Percentiles rank a stretch among this genome's conserved stretches.
Conservation (phyloP, 352 stramenopile species). For the Aphanomyces stellatus region DNA sequence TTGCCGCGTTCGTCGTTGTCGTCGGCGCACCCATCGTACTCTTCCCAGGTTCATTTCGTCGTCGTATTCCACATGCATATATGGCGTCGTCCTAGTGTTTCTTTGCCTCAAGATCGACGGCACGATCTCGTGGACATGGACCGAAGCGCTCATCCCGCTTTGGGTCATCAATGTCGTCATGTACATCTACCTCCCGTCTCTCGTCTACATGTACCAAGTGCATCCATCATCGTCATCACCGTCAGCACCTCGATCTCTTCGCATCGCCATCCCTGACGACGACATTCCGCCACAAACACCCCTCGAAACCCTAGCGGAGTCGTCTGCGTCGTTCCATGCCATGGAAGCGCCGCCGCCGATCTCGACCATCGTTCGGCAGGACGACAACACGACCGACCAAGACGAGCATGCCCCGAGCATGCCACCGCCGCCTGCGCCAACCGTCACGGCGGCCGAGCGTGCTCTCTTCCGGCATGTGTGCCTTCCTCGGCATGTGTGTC, state of each 20-base stretch:
- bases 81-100: slow-evolving; percentile 2
- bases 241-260: no score
- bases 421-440: no score
- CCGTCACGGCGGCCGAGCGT: no score
- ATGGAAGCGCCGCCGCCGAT: no score
- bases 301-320: neutral
- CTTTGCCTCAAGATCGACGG: slow-evolving; percentile 16
- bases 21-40: neutral
- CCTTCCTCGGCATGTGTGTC: no score
- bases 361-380: no score
- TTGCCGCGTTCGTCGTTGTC: slow-evolving; percentile 1
- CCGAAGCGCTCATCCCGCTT: neutral
- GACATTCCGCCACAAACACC: neutral
- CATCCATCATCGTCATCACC: no score
- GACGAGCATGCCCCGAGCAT: no score
- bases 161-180: neutral
- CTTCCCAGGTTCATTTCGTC: neutral
- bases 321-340: neutral
- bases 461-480: no score
- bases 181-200: neutral
- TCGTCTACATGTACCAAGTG: no score
- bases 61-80: neutral
- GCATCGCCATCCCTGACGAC: no score
- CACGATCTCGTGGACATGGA: neutral
- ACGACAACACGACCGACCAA: no score